Evolutionary conservation across 441 rosid species (phyloP), one percentile per base, ranked within the genome.

Genomic region (Melianthus villosus): DNA sequence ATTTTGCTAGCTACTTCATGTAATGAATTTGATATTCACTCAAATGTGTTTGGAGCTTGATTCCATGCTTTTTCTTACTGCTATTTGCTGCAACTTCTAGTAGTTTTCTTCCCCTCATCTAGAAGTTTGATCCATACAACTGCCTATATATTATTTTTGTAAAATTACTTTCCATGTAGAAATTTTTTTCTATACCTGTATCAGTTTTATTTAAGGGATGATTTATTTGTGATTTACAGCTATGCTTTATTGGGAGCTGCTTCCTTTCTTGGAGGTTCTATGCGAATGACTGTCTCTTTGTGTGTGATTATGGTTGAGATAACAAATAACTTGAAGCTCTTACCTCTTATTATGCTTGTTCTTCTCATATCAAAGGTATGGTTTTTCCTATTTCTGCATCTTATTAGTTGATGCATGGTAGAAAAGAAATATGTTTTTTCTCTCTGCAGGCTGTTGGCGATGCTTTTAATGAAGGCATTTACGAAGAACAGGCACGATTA

Each of bases 251-350:
- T 84, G 40, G 98, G 98, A 56, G 98, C 94, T 57, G 98, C 98
- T 73, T 79, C 96, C 27, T 85, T 91, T 69, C 96, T 91, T 49
- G 94, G 96, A 18, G 98, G 98, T 55, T 89, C 96, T 42, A 84
- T 84, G 96, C 70, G 98, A 47, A 85, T 91, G 89, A 91, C 98
- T 9, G 98, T 91, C 37, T 77, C 98, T 19, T 66, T 91, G 22
- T 91, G 98, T 61, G 98, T 84, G 40, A 84, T 91, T 27, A 84
- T 84, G 94, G 93, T 91, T 54, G 98, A 91, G 75, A 84, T 91
- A 64, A 73, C 94, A 34, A 91, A 91, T 60, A 91, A 84, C 54
- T 71, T 91, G 64, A 77, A 84, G 45, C 78, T 91, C 34, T 59
- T 91, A 47, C 98, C 98, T 51, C 83, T 91, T 17, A 91, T 85